phyloP scores from a whole-genome alignment of 2,329 filamentous ascomycete species.

The Calonectria honghensis region DNA sequence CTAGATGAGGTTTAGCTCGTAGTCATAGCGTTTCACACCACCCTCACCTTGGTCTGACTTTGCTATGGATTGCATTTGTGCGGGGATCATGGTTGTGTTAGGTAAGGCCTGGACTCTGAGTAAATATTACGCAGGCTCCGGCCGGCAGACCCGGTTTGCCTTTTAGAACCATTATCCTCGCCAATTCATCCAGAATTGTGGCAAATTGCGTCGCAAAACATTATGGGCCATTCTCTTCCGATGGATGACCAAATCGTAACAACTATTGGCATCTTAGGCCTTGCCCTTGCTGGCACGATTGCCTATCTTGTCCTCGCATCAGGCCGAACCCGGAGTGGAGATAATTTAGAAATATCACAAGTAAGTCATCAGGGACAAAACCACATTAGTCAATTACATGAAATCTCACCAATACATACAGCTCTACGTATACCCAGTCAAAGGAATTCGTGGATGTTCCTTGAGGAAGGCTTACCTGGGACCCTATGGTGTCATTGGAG shows the following conservation, averaged over 20 bases:
- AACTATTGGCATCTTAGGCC: constrained; percentile 9
- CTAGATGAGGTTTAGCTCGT: constrained; percentile 29
- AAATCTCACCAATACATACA: background rate
- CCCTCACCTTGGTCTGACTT: background rate
- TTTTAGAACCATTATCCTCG: background rate
- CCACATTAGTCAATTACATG: background rate
- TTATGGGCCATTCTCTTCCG: background rate
- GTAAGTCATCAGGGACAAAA: background rate
- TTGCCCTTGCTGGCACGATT: constrained; percentile 8
- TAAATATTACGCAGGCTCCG: constrained; percentile 9
- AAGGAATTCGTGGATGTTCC: constrained; percentile 46
- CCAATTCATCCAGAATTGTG: background rate
- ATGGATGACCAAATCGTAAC: constrained; percentile 22
- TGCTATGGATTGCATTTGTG: constrained; percentile 4
- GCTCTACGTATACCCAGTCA: constrained; percentile 53
- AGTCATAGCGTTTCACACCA: background rate
- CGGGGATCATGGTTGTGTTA: constrained; percentile 3
- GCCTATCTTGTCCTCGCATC: background rate
- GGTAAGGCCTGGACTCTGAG: background rate
- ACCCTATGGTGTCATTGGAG: constrained; percentile 46
- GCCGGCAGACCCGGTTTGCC: background rate
- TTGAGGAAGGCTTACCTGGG: constrained; percentile 41
- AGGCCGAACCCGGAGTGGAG: background rate
- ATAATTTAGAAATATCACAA: constrained; percentile 46
- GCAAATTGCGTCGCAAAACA: background rate